Percentiles rank a stretch among this genome's conserved stretches.
Evolutionary conservation across 306 rosid genomes (phyloP).

Genomic region (Calophaca sinica): DNA sequence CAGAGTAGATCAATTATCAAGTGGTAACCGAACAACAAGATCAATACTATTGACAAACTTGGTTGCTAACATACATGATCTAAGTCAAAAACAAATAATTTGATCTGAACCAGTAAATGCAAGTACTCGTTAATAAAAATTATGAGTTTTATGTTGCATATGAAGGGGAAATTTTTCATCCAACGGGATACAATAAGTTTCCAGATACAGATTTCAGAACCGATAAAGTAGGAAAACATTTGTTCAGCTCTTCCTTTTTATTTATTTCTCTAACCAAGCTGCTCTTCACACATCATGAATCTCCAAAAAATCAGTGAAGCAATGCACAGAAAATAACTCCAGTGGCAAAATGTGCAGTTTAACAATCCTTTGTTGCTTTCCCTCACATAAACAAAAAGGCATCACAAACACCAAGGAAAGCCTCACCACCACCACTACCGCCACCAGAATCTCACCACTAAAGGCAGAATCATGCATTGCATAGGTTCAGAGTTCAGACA

Average conservation of each 20-base stretch:
- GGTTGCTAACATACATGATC: constrained; percentile 1
- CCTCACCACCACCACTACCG: no score
- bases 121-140: not conserved
- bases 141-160: not conserved
- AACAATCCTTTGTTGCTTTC: not conserved
- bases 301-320: not conserved
- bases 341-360: not conserved
- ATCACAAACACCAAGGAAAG: constrained; percentile 9
- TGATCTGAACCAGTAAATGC: not conserved
- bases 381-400: not conserved
- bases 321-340: not conserved
- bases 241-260: not conserved
- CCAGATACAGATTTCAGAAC: not conserved
- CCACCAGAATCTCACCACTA: no score
- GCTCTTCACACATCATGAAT: constrained; percentile 3
- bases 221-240: not conserved
- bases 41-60: not conserved
- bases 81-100: constrained; percentile 10
- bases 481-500: constrained; percentile 17
- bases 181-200: not conserved
- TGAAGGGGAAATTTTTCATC: not conserved
- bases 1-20: constrained; percentile 31
- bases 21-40: constrained; percentile 13
- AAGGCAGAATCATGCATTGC: no score
- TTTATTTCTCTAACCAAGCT: not conserved